Base-by-base conservation (phyloP, 345 rosid genomes). In the Sonneratia alba region DNA sequence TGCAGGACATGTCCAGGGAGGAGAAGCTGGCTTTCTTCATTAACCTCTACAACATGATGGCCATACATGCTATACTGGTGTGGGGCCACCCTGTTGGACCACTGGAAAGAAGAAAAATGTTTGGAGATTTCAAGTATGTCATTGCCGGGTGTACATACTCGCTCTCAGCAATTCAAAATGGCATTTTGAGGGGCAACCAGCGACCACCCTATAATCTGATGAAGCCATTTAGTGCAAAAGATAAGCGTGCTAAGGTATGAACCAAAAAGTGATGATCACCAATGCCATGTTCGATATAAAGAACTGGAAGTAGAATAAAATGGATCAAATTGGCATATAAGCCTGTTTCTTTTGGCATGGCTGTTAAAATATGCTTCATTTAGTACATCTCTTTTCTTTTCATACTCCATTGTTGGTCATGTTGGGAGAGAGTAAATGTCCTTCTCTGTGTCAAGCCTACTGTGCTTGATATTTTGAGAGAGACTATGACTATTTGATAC, bases 41-140 rank as follows among this genome's bases (percentile, higher is more conserved):
- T 75, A 93, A 93, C 79, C 89, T 93, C 75, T 87, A 89, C 76
- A 91, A 91, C 81, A 87, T 89, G 97, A 89, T 91, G 97, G 87
- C 88, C 53, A 83, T 93, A 73, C 98, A 91, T 80, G 89, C 89
- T 56, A 88, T 88, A 85, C 76, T 91, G 55, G 85, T 85, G 69
- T 85, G 79, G 78, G 93, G 97, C 48, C 83, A 85, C 80, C 97
- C 96, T 14, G n/a, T 66, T 69, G 93, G 98, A 69, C 79, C 91
- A 70, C 70, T 89, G 66, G 97, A 93, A 64, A 75, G 97, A 71
- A 83, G 87, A 68, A 86, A 76, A 83, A 76, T 91, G 77, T 84
- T 89, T 68, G 89, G 86, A 19, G 93, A 91, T 76, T 91, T 93
- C 74, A 89, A 84, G 75, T 93, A 91, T 86, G 88, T 91, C 40